Evolutionary conservation across 2,329 filamentous ascomycete genomes (phyloP).

Genomic region (Colletotrichum paranaense): DNA sequence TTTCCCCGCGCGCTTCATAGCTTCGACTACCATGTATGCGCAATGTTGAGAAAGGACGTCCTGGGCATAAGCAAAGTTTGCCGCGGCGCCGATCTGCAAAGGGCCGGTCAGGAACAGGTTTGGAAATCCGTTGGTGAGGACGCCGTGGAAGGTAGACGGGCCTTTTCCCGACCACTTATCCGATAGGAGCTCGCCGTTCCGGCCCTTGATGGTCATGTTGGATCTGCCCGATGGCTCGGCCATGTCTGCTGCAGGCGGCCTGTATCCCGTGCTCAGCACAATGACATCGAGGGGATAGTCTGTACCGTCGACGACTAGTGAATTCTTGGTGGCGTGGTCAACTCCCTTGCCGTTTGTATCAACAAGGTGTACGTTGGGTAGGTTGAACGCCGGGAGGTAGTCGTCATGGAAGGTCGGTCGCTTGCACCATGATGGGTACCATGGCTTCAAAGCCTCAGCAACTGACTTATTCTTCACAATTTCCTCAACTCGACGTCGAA

Average conservation of each 20-base stretch:
- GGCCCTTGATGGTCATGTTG: constrained; percentile 51
- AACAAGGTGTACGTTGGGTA: constrained; percentile 66
- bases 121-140: constrained; percentile 60
- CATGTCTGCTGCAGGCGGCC: constrained; percentile 45
- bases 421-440: constrained; percentile 73
- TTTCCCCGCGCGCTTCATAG: constrained; percentile 38
- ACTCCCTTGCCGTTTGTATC: constrained; percentile 68
- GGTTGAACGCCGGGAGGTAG: constrained; percentile 70
- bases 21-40: constrained; percentile 49
- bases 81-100: constrained; percentile 51
- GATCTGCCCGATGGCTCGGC: constrained; percentile 38
- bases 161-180: constrained; percentile 56
- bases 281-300: constrained; percentile 59
- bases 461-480: constrained; percentile 64
- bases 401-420: constrained; percentile 71
- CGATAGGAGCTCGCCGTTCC: constrained; percentile 54
- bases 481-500: constrained; percentile 59
- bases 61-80: constrained; percentile 51
- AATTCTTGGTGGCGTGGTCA: constrained; percentile 54
- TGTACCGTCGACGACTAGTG: constrained; percentile 58
- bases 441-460: constrained; percentile 65
- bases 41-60: constrained; percentile 53
- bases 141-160: constrained; percentile 63
- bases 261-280: constrained; percentile 51
- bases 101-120: constrained; percentile 63